Evolutionary conservation across 176 grass and related monocot genomes (phyloP), one percentile per base, ranked within the genome.

Genomic region (Lolium perenne): DNA sequence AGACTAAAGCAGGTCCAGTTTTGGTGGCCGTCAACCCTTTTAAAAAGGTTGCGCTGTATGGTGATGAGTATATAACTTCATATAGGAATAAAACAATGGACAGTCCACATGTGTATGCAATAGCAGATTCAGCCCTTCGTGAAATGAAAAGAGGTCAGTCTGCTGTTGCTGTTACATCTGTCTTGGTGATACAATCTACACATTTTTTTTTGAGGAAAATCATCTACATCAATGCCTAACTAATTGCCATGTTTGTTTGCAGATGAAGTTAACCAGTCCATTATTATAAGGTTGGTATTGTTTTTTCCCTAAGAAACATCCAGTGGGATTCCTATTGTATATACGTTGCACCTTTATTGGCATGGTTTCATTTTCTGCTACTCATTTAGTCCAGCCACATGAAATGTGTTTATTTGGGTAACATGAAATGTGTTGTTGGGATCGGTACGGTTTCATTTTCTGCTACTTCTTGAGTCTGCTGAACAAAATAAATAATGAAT

Each of bases 1-100:
- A 99, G 97, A 99, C 94, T 87, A 99, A 95, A 99, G 97, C 97
- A 93, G 94, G 94, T 40, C 97, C 97, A 85, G 89, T 99, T 94
- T 93, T 99, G 81, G 87, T 99, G 80, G 97, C 97, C 68, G 82
- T 99, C 60, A 99, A 99, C 61, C 97, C 97, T 76, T 99, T 99
- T 75, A 96, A 99, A 86, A 92, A 99, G 77, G 97, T 99, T 70
- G 56, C 81, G 84, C 77, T 99, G 54, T 99, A 99, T 88, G 97
- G 94, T 84, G 93, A 84, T 68, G 89, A 97, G 63, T 96, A 82
- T 68, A 97, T 97, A 73, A 86, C 88, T 70, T 94, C 92, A 84
- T 99, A 96, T 90, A 94, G 78, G 88, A 84, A 85, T 69, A 92
- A 94, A 91, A 78, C 88, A 84, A 91, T 90, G 88, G 92, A 93